Conservation (phyloP, 306 rosid genomes). For the Trifolium subterraneum region DNA sequence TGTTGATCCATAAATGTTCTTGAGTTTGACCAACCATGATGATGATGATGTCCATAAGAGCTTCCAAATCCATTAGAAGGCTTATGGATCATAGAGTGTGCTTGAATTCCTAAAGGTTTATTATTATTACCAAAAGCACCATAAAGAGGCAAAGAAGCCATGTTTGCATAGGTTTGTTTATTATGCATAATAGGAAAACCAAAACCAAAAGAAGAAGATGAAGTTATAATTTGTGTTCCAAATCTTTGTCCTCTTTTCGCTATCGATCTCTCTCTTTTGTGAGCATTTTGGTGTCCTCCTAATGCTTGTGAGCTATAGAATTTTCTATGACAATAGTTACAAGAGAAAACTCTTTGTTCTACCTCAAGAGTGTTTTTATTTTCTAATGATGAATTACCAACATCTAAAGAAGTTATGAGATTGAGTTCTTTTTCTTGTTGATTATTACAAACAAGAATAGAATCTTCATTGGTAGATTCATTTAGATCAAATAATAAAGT, state of each 20-base stretch:
- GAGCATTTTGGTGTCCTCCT: conserved; percentile 97
- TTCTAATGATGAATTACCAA: conserved; percentile 42
- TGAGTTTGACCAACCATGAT: conserved; percentile 54
- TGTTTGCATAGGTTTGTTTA: conserved; percentile 41
- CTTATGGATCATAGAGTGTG: conserved; percentile 66
- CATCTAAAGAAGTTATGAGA: conserved; percentile 59
- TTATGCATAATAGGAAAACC: conserved; percentile 56
- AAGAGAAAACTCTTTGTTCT: conserved; percentile 74
- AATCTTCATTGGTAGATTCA: conserved; percentile 43
- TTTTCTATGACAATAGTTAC: conserved; percentile 88
- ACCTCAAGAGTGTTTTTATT: conserved; percentile 24
- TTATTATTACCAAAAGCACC: conserved; percentile 46
- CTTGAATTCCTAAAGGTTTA: conserved; percentile 68
- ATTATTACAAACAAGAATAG: neutral
- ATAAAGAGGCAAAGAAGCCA: conserved; percentile 74
- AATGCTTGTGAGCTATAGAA: conserved; percentile 93
- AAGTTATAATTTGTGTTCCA: conserved; percentile 54
- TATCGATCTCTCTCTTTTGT: conserved; percentile 80
- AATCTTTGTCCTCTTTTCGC: conserved; percentile 75
- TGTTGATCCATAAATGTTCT: neutral
- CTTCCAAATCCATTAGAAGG: conserved; percentile 56
- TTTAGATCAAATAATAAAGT: conserved; percentile 58
- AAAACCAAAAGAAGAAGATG: conserved; percentile 62
- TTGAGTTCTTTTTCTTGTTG: conserved; percentile 53
- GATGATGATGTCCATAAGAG: conserved; percentile 39